Base-by-base conservation (phyloP, 1,284 basidiomycete species). In the Amylostereum areolatum region DNA sequence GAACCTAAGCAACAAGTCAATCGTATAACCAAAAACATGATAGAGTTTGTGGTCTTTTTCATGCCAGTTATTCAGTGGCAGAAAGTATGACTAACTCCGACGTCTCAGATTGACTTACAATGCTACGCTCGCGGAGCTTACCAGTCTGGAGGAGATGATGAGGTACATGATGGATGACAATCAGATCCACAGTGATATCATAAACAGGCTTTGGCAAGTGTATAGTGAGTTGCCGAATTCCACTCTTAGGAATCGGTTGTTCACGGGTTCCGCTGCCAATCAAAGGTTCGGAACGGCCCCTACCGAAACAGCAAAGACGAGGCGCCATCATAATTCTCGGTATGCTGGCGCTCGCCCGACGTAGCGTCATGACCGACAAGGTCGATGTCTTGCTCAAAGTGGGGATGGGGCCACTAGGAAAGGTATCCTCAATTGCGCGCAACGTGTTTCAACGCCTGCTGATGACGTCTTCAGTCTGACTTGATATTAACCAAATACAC, bases 1-100 rank as follows among this genome's bases (percentile, higher is more conserved):
- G 78, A 83, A 25, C 78, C 87, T 1, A 93, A 93, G 65, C 85
- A 86, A 52, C 92, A 97, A 63, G 80, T 97, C 50, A 94, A 85
- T 57, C 77, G 93, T n/a, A 96, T 99, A 44, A 81, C 95, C n/a
- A 94, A 93, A 69, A 97, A 99, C 65, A 92, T 99, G 83, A 92
- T 99, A 47, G 89, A 95, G 93, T 94, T 50, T 47, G 85, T 73
- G n/a, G 51, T 32, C 36, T 46, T 25, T 35, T 40, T 47, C n/a
- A 28, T 49, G 30, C 43, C 35, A 25, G 18, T 51, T 44, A 44
- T 18, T 37, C 27, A 4, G 43, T 31, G 24, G 25, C 11, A 10
- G 47, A 30, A 50, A 32, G 47, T n/a, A 32, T 9, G 25, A 33
- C 27, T 48, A 35, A 50, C 27, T 2, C 42, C 44, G 45, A 1